Percentiles rank a stretch among this genome's conserved stretches.
These are phyloP conservation scores for Phytopythium ostracodes DNA, from an alignment of 352 stramenopile genomes.

Conservation along the genomic window DNA sequence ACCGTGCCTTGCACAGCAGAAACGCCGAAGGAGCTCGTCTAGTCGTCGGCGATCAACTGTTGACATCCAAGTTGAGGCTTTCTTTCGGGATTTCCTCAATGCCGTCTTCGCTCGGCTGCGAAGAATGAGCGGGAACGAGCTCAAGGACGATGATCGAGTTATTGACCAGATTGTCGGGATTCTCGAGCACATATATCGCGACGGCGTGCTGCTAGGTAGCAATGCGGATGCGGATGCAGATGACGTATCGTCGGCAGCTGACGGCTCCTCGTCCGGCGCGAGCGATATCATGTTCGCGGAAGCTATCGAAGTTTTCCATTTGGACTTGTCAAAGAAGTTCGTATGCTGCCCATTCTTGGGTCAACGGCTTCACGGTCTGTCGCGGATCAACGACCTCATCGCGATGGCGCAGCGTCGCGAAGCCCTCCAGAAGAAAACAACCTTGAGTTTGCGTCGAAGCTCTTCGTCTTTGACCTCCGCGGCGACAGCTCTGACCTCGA, in stretches of 20 bases:
- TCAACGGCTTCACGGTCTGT: constrained; percentile 67
- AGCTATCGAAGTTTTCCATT: constrained; percentile 75
- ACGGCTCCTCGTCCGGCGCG: constrained; percentile 11
- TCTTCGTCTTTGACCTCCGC: constrained; percentile 27
- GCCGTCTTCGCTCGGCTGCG: constrained; percentile 62
- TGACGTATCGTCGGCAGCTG: constrained; percentile 8
- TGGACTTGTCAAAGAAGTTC: constrained; percentile 84
- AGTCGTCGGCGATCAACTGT: constrained; percentile 27
- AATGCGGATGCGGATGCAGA: constrained; percentile 12
- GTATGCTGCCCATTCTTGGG: constrained; percentile 82
- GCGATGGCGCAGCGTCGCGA: constrained; percentile 70
- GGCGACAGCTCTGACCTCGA: constrained; percentile 21
- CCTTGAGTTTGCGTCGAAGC: constrained; percentile 39
- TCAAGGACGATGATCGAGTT: constrained; percentile 79
- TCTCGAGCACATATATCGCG: constrained; percentile 66
- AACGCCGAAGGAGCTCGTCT: constrained; percentile 44
- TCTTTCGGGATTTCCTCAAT: constrained; percentile 78
- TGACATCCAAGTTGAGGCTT: constrained; percentile 58
- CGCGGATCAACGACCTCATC: constrained; percentile 73
- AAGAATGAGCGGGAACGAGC: constrained; percentile 59
- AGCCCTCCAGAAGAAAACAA: constrained; percentile 56
- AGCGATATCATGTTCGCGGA: constrained; percentile 59
- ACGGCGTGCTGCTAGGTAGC: constrained; percentile 48
- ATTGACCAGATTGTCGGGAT: constrained; percentile 71
- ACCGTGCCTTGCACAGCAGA: constrained; percentile 61